Conservation (phyloP, 345 rosid genomes). For the Arabidopsis suecica region DNA sequence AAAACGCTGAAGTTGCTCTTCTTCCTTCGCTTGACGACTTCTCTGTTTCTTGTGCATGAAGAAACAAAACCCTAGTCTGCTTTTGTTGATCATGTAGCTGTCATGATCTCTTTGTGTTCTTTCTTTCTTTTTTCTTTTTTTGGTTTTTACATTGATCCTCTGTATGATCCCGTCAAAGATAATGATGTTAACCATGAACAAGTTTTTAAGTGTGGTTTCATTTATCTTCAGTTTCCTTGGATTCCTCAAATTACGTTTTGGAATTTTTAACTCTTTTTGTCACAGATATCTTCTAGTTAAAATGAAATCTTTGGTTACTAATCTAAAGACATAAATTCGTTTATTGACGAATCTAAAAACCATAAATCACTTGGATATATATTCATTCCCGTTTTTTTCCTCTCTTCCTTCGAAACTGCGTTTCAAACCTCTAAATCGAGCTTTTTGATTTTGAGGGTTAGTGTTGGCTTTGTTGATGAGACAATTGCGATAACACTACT, state of each 20-base stretch:
- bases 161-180: background rate
- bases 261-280: background rate
- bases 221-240: background rate
- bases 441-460: too few species aligned
- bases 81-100: slow-evolving; percentile 16
- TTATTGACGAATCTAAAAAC: too few species aligned
- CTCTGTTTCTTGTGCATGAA: slow-evolving; percentile 16
- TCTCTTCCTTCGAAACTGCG: too few species aligned
- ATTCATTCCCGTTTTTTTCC: too few species aligned
- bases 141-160: background rate
- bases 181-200: background rate
- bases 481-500: too few species aligned
- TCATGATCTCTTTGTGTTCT: background rate
- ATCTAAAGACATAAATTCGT: too few species aligned
- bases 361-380: too few species aligned
- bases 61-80: background rate
- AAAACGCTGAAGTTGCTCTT: slow-evolving; percentile 49
- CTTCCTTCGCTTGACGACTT: background rate
- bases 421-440: too few species aligned
- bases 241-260: background rate
- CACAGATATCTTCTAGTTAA: background rate
- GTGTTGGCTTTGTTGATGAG: too few species aligned
- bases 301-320: too few species aligned
- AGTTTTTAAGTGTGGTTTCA: background rate
- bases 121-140: background rate